Evolutionary conservation across 148 eudicot genomes (phyloP), one percentile per base, ranked within the genome.

Genomic region (Heliosperma pusillum): DNA sequence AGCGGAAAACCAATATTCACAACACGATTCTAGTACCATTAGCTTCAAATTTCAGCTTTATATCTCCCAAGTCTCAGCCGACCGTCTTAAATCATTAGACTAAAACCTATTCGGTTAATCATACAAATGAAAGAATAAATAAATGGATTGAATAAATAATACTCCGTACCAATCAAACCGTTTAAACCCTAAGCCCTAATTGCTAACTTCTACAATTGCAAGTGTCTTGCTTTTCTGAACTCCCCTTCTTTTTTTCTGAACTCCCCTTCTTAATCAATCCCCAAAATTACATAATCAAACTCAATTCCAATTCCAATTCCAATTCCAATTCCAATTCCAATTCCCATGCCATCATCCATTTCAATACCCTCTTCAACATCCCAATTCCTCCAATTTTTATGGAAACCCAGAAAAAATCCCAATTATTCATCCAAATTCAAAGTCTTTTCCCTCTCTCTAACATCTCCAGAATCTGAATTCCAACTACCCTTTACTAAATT

Each of bases 331-430:
- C 19, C 55, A 50, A 50, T 30, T 25, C 64, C 25, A 72, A 19
- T 58, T 72, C 29, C 25, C 60, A 77, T 81, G 84, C 84, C 63
- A 78, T 63, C 78, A 61, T 72, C 67, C 5, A 24, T 70, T 4
- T 58, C 24, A 47, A 36, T 76, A 21, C 44, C 65, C 57, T 53
- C 65, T 15, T 68, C 68, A 24, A 64, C 24, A 45, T 62, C 70
- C 1, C 77, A 36, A 66, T 73, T 82, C 79, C 76, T 85, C 2
- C 77, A 50, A 66, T 73, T 84, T 80, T 74, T 84, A 84, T 87
- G 88, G 86, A 83, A 80, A 59, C 76, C 69, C 76, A 69, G 6
- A 50, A 44, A 79, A 80, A 67, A 47, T 63, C 80, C 59, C 59
- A 21, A 8, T 36, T 27, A 17, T 27, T 10, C 66, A 58, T 16